Conservation (phyloP, 305 asterid species). For the Fraxinus paxiana region DNA sequence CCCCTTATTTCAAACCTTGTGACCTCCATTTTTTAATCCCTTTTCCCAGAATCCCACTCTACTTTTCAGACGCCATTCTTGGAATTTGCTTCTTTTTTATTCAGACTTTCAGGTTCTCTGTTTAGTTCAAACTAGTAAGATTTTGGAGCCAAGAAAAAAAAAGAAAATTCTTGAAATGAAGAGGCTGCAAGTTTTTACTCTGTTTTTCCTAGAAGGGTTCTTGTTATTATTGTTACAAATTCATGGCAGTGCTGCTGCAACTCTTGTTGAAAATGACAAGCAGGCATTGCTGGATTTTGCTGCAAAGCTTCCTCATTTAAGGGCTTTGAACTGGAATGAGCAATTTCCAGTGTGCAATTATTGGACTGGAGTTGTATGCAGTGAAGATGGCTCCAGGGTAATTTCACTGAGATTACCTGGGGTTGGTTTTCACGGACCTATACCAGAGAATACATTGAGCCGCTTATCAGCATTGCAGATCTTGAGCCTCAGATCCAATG, state of each 20-base stretch:
- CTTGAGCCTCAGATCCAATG: constrained; percentile 89
- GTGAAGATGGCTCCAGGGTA: constrained; percentile 68
- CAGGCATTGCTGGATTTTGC: constrained; percentile 72
- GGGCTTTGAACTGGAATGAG: constrained; percentile 61
- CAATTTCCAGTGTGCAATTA: constrained; percentile 50
- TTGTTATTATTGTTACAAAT: constrained; percentile 26
- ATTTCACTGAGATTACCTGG: constrained; percentile 67
- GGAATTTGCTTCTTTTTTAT: constrained; percentile 35
- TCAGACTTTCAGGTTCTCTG: constrained; percentile 28
- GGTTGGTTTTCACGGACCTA: constrained; percentile 75
- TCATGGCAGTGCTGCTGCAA: constrained; percentile 18
- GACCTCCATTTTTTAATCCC: constrained; percentile 39
- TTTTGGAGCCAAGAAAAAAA: constrained; percentile 15
- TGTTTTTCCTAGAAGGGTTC: constrained; percentile 31
- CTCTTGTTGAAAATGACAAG: constrained; percentile 57
- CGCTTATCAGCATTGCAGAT: constrained; percentile 76
- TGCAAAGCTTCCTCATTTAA: constrained; percentile 38
- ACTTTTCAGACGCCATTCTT: constrained; percentile 51
- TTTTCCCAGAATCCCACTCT: constrained; percentile 41
- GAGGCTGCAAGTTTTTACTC: constrained; percentile 27
- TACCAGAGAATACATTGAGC: constrained; percentile 60
- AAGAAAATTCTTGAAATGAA: constrained; percentile 39
- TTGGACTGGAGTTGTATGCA: constrained; percentile 78
- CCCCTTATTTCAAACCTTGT: constrained; percentile 47
- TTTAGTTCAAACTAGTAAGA: constrained; percentile 15